Evolutionary conservation across 2,329 filamentous ascomycete species (phyloP).

Genomic region (Metarhizium anisopliae): DNA sequence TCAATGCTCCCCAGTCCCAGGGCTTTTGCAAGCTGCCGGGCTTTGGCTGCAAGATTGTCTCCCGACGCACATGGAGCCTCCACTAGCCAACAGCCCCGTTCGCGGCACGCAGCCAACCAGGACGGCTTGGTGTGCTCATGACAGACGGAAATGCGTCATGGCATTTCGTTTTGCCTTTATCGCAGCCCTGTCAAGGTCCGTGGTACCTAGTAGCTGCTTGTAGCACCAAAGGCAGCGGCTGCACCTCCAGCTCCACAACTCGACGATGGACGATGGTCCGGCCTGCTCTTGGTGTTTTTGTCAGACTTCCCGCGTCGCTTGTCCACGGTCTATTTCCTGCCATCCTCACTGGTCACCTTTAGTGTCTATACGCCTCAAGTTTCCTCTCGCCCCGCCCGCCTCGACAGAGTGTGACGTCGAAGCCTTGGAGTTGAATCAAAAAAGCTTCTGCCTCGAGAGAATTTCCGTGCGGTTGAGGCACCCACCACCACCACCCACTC

Average conservation of each 20-base stretch:
- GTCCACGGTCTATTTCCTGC: neutral
- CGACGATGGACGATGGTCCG: too few species aligned
- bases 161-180: slow-evolving; percentile 2
- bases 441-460: neutral
- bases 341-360: neutral
- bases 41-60: neutral
- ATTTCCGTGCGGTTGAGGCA: neutral
- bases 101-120: neutral
- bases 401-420: neutral
- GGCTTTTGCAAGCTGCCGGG: neutral
- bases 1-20: neutral
- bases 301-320: neutral
- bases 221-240: too few species aligned
- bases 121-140: slow-evolving; percentile 7
- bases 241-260: neutral
- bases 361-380: neutral
- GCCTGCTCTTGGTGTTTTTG: neutral
- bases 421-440: neutral
- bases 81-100: neutral
- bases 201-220: too few species aligned
- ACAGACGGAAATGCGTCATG: slow-evolving; percentile 22
- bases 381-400: neutral
- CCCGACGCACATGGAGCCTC: neutral
- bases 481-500: neutral
- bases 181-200: neutral